These are phyloP conservation scores for Penicillium sp. DNA, from an alignment of 2,329 filamentous ascomycete genomes.

Conservation along the genomic window DNA sequence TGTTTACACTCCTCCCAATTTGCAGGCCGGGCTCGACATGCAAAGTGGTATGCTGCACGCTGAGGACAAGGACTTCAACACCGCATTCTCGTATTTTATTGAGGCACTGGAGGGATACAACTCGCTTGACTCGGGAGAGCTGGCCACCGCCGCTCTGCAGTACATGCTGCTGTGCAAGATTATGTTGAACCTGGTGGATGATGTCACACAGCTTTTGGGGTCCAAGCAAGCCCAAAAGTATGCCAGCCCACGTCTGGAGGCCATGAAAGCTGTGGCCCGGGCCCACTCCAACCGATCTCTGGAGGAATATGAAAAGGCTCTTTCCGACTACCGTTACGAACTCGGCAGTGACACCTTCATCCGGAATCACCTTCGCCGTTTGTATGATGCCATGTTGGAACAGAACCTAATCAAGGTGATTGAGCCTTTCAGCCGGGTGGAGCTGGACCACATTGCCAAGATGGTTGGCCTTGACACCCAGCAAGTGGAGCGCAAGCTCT, in stretches of 20 bases:
- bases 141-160: conserved; percentile 95
- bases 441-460: conserved; percentile 94
- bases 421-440: conserved; percentile 95
- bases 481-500: conserved; percentile 96
- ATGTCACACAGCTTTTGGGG: conserved; percentile 90
- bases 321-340: conserved; percentile 88
- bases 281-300: conserved; percentile 94
- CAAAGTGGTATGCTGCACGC: conserved; percentile 98
- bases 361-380: conserved; percentile 88
- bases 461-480: conserved; percentile 95
- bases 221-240: conserved; percentile 98
- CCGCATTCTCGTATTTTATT: conserved; percentile 98
- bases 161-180: conserved; percentile 99
- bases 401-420: conserved; percentile 99
- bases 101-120: conserved; percentile 97
- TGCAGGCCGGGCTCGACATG: conserved; percentile 98
- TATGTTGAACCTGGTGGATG: conserved; percentile 96
- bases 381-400: conserved; percentile 98
- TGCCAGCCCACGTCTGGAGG: conserved; percentile 90
- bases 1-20: conserved; percentile 91
- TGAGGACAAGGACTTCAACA: conserved; percentile 99
- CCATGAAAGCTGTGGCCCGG: conserved; percentile 97
- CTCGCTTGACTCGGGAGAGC: conserved; percentile 79
- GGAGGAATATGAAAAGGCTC: conserved; percentile 93
- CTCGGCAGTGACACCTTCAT: conserved; percentile 94